These are phyloP conservation scores for Chaetomium tenue DNA, from an alignment of 495 filamentous ascomycete species.

Conservation along the genomic window DNA sequence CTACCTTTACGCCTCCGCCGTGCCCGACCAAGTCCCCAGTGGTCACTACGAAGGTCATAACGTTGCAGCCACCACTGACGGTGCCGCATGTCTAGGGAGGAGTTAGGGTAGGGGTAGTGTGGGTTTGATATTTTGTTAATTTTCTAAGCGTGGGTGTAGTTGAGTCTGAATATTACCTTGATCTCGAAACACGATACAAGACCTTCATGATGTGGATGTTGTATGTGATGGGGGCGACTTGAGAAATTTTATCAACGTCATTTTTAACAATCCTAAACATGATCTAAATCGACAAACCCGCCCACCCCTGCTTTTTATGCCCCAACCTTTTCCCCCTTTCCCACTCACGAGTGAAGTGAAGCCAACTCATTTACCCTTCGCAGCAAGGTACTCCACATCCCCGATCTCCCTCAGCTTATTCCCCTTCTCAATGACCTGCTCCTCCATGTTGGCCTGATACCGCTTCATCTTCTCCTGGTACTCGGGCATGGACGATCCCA, in stretches of 20 bases:
- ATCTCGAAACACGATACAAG: no score
- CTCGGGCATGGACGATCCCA: conserved; percentile 64
- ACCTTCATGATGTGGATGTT: no score
- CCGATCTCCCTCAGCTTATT: conserved; percentile 64
- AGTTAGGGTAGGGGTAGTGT: neutral
- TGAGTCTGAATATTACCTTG: no score
- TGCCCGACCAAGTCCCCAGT: conserved; percentile 3
- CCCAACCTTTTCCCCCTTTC: neutral
- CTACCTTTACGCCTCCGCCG: conserved; percentile 18
- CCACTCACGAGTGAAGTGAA: neutral
- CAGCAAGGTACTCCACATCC: conserved; percentile 63
- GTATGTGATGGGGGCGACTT: no score
- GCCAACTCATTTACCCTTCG: conserved; percentile 20
- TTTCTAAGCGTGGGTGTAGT: neutral
- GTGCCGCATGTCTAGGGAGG: neutral
- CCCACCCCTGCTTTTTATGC: neutral
- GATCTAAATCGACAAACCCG: neutral
- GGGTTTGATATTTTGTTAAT: neutral
- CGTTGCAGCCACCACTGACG: conserved; percentile 1
- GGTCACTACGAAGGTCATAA: neutral
- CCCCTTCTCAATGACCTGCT: conserved; percentile 63
- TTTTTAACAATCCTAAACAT: no score
- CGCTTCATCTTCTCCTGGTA: conserved; percentile 60
- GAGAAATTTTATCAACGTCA: no score
- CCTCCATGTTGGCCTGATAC: conserved; percentile 64